Conservation (phyloP, 1,139 yeast genomes). For the Diutina neorugosa region DNA sequence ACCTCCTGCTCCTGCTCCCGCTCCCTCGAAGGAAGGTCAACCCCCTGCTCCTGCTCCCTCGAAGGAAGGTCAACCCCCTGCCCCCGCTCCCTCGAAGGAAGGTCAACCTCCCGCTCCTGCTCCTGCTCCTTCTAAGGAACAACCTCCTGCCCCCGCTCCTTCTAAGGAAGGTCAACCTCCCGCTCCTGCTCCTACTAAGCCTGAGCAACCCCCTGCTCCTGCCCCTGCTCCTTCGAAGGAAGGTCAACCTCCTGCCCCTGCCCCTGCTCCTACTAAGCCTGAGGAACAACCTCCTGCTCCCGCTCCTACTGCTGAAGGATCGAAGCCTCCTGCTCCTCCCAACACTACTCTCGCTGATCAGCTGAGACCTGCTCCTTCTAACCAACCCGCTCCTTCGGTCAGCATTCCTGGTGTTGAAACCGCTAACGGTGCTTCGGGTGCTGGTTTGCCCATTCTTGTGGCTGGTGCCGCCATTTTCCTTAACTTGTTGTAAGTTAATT, state of each 20-base stretch:
- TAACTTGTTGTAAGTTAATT: constrained; percentile 1
- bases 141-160: constrained; percentile 8
- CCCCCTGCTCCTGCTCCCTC: constrained; percentile 3
- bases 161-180: constrained; percentile 10
- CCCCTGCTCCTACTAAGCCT: constrained; percentile 6
- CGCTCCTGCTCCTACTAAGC: neutral
- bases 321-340: neutral
- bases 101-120: constrained; percentile 8
- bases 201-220: constrained; percentile 9
- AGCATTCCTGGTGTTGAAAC: neutral
- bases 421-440: constrained; percentile 1
- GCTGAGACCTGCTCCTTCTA: constrained; percentile 5
- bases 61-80: neutral
- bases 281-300: constrained; percentile 8
- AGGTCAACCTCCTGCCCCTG: neutral
- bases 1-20: constrained; percentile 8
- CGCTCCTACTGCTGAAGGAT: constrained; percentile 4
- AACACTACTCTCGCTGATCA: neutral
- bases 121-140: constrained; percentile 7
- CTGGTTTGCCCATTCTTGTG: constrained; percentile 5
- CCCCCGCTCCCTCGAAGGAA: constrained; percentile 5
- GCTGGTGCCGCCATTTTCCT: constrained; percentile 7
- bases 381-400: neutral
- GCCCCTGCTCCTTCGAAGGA: constrained; percentile 14
- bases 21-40: neutral